Evolutionary conservation across 352 stramenopile genomes (phyloP), one percentile per base, ranked within the genome.

Genomic region (Thalassiosira hispida): DNA sequence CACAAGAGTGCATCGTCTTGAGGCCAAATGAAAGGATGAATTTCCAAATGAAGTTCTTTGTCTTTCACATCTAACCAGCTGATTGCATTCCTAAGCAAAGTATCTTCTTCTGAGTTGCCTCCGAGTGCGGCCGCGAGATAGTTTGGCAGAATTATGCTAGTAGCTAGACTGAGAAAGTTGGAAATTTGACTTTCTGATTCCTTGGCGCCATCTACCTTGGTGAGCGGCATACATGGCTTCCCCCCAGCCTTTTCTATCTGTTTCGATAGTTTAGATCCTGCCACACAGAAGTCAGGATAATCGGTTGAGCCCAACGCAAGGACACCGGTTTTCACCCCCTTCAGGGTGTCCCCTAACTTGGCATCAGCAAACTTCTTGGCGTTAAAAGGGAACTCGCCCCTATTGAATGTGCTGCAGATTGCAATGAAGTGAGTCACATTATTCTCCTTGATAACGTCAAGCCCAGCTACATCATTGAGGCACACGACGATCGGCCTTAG

Each of bases 231-330:
- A 20, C 74, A 75, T 29, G 9, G 22, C 14, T 52, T 22, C 12
- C 57, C 65, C 0, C 72, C 73, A 4, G 44, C 33, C 1, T 35
- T 23, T 4, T 8, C n/a, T 49, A 66, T 7, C 14, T 16, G 4
- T 20, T 27, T 5, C 2, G 67, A 31, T 5, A 79, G 16, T 40
- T 66, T 9, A 22, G 5, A 11, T 12, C 61, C 71, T 23, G 71
- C 71, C 11, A 55, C 22, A 49, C 71, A 79, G 33, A 61, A 79
- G 16, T 79, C 51, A 25, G 71, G 71, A 46, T 79, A 79, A 7
- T 67, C 4, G 1, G 31, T 66, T 3, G 31, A 62, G 18, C 71
- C 57, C 12, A 79, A 18, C 27, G 29, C 71, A 5, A 42, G 11
- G 5, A 42, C 33, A 42, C 5, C 33, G 5, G 33, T 42, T 42